phyloP scores from a whole-genome alignment of 2,329 filamentous ascomycete genomes.

The Calonectria crousiana region DNA sequence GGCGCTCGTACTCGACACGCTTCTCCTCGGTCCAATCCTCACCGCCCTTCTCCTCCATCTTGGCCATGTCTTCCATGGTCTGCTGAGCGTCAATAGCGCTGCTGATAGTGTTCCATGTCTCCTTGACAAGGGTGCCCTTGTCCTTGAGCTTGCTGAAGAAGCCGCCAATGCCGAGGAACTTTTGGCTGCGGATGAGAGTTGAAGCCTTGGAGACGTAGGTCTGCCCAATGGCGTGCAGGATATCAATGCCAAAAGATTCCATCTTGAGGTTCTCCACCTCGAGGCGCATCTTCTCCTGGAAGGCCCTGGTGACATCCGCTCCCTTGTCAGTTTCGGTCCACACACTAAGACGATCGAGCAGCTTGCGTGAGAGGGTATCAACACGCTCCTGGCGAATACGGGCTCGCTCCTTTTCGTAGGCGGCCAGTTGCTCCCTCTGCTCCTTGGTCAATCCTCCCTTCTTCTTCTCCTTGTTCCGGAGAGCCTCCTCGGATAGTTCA shows the following conservation, averaged over 20 bases:
- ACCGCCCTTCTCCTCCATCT: slow-evolving; percentile 92
- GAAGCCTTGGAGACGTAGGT: slow-evolving; percentile 92
- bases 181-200: slow-evolving; percentile 91
- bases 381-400: slow-evolving; percentile 91
- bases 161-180: slow-evolving; percentile 94
- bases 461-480: slow-evolving; percentile 77
- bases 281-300: slow-evolving; percentile 92
- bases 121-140: slow-evolving; percentile 96
- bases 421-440: slow-evolving; percentile 90
- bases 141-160: slow-evolving; percentile 96
- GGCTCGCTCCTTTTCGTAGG: slow-evolving; percentile 88
- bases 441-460: slow-evolving; percentile 89
- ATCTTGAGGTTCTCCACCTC: slow-evolving; percentile 99
- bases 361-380: slow-evolving; percentile 83
- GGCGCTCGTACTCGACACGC: slow-evolving; percentile 93
- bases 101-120: slow-evolving; percentile 98
- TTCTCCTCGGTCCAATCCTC: slow-evolving; percentile 99
- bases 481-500: slow-evolving; percentile 73
- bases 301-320: slow-evolving; percentile 84
- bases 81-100: slow-evolving; percentile 97
- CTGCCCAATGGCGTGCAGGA: slow-evolving; percentile 92
- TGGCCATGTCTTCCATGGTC: slow-evolving; percentile 99
- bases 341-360: slow-evolving; percentile 89
- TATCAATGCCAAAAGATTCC: slow-evolving; percentile 97
- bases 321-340: slow-evolving; percentile 98